Percentiles rank a stretch among this genome's conserved stretches.
Evolutionary conservation across 2,329 filamentous ascomycete genomes (phyloP).

Genomic region (Pezicula radicicola): DNA sequence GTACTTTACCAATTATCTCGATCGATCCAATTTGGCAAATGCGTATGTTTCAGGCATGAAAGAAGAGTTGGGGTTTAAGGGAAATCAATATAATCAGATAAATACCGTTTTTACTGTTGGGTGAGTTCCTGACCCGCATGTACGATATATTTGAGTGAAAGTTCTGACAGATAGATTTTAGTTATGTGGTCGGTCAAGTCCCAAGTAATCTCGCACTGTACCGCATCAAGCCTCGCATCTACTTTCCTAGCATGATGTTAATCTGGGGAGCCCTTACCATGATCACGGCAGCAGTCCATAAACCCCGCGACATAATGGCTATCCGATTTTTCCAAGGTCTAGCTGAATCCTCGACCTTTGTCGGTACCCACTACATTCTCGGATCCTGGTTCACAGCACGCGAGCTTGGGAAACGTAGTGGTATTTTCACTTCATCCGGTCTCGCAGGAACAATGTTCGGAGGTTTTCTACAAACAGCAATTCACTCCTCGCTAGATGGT

Average conservation of each 20-base stretch:
- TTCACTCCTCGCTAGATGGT: constrained; percentile 28
- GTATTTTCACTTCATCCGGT: constrained; percentile 58
- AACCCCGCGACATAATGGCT: constrained; percentile 53
- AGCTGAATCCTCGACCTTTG: constrained; percentile 54
- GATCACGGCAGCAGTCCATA: constrained; percentile 50
- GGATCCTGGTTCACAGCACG: constrained; percentile 58
- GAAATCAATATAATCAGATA: constrained; percentile 49
- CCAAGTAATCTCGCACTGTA: constrained; percentile 61
- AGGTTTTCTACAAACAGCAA: constrained; percentile 55
- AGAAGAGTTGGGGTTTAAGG: constrained; percentile 45
- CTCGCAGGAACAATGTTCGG: constrained; percentile 60
- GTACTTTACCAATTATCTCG: constrained; percentile 37
- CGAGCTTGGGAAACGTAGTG: constrained; percentile 60
- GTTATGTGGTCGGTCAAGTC: constrained; percentile 54
- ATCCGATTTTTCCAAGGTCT: constrained; percentile 56
- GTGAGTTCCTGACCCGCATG: constrained; percentile 11
- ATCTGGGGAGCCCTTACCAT: constrained; percentile 63
- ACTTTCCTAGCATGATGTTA: constrained; percentile 60
- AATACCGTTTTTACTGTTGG: constrained; percentile 41
- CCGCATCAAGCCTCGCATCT: constrained; percentile 60
- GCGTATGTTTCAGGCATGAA: constrained; percentile 53
- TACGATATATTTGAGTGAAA: background rate
- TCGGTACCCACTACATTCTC: constrained; percentile 56
- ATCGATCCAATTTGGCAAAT: constrained; percentile 49
- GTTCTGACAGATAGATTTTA: constrained; percentile 9